Conservation (phyloP, 1,284 basidiomycete species). For the Ustilago lituana region DNA sequence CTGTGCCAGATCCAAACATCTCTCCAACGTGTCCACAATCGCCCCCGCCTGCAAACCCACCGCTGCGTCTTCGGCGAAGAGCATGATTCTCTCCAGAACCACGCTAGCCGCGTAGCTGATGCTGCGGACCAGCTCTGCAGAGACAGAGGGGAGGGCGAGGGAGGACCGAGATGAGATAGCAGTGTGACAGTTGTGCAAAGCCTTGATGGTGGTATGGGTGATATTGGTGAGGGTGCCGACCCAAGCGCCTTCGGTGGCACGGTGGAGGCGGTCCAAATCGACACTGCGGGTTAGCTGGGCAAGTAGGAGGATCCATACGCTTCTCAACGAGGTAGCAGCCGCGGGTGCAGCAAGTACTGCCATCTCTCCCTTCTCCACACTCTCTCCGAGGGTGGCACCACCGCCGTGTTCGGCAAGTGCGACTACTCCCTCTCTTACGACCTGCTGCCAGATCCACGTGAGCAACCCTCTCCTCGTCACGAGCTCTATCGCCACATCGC, state of each 20-base stretch:
- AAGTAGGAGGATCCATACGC: conserved; percentile 21
- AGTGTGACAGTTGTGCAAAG: conserved; percentile 20
- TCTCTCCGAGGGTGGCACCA: not conserved
- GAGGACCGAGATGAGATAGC: too few relatives aligned
- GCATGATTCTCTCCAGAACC: conserved; percentile 12
- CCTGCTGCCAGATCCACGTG: conserved; percentile 53
- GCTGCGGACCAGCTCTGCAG: conserved; percentile 5
- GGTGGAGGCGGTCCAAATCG: conserved; percentile 40
- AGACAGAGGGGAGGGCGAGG: not conserved
- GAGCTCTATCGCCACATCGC: conserved; percentile 45
- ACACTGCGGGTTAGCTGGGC: conserved; percentile 15
- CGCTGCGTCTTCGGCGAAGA: conserved; percentile 5
- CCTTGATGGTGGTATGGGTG: conserved; percentile 12
- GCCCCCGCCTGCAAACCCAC: not conserved
- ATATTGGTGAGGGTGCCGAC: conserved; percentile 13
- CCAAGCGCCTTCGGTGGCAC: conserved; percentile 29
- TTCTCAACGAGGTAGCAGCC: too few relatives aligned
- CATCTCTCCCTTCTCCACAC: not conserved
- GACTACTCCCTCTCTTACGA: conserved; percentile 30
- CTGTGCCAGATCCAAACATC: conserved; percentile 7
- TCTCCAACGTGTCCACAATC: conserved; percentile 5
- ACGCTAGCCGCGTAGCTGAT: conserved; percentile 17
- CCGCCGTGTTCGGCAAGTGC: conserved; percentile 13
- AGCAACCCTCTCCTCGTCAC: conserved; percentile 44
- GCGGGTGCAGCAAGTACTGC: too few relatives aligned